These are phyloP conservation scores for Circinella umbellata DNA, from an alignment of 371 early-diverging fungal species.

Conservation along the genomic window DNA sequence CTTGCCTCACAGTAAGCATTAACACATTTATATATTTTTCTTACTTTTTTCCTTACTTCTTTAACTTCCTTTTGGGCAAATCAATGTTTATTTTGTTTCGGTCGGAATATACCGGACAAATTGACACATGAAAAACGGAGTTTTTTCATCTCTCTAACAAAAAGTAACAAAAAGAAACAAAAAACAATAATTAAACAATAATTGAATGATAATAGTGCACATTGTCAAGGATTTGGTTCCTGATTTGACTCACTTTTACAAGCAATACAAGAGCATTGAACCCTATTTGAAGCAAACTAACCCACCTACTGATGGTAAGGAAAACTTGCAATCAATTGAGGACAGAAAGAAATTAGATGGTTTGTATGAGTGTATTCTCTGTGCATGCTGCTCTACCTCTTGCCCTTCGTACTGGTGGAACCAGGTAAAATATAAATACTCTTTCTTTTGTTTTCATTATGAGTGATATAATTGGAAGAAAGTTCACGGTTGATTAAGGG, in stretches of 20 bases:
- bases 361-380: constrained; percentile 97
- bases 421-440: constrained; percentile 37
- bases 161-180: no score
- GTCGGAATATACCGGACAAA: constrained; percentile 19
- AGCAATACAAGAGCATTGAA: constrained; percentile 96
- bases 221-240: constrained; percentile 88
- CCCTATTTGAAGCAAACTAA: constrained; percentile 92
- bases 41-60: not conserved
- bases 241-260: constrained; percentile 95
- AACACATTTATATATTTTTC: not conserved
- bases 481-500: no score
- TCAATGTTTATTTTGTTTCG: constrained; percentile 1
- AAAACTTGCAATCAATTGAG: constrained; percentile 90
- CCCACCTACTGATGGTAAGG: constrained; percentile 68
- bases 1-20: constrained; percentile 88
- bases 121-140: constrained; percentile 18
- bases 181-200: not conserved
- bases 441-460: no score
- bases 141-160: not conserved
- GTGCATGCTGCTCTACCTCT: constrained; percentile 96
- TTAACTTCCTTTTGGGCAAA: not conserved
- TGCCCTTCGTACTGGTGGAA: constrained; percentile 99
- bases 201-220: constrained; percentile 55
- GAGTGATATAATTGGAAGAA: no score
- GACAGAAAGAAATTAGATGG: constrained; percentile 97